Evolutionary conservation across 2,329 filamentous ascomycete species (phyloP), one percentile per base, ranked within the genome.

Genomic region (Elsinoe batatas): DNA sequence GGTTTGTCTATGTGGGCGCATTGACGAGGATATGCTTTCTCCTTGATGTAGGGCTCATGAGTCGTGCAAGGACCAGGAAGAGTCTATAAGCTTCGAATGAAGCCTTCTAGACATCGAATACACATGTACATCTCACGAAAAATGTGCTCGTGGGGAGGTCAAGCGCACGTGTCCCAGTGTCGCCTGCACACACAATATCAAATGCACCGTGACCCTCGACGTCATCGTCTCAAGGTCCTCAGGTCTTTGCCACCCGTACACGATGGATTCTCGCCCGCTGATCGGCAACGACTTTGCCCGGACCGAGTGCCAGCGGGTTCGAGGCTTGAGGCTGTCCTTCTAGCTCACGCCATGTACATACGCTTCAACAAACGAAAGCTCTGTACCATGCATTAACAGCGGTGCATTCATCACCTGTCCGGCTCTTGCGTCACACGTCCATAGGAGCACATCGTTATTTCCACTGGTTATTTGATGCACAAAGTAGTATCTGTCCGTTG

Each of bases 1-100:
- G 65, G 2, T 70, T 70, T 56, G 68, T 70, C 18, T 70, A 70
- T 44, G 60, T 68, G 4, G 68, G 68, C 7, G 68, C 67, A 7
- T 57, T 59, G 12, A 62, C 67, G 57, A 60, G 68, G 38, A 64
- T 59, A 18, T 61, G 61, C 20, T 70, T 70, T 56, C 57, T 70
- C 36, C 56, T 65, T 15, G 68, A 67, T 5, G n/a, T 69, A 11
- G 68, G 67, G 5, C 56, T 58, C n/a, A 42, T 40, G 4, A 22
- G 22, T 36, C 22, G 53, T 20, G 53, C 53, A n/a, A 55, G 18
- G 17, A 55, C 53, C 53, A 55, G 33, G 26, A 55, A 55, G 40
- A 12, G 5, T 7, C n/a, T 55, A 20, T 55, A 47, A 22, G 33
- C 32, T 33, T 5, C 13, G 8, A 17, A 38, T 13, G 15, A 38